phyloP scores from a whole-genome alignment of 2,329 filamentous ascomycete genomes.

The Exophiala viscosa region DNA sequence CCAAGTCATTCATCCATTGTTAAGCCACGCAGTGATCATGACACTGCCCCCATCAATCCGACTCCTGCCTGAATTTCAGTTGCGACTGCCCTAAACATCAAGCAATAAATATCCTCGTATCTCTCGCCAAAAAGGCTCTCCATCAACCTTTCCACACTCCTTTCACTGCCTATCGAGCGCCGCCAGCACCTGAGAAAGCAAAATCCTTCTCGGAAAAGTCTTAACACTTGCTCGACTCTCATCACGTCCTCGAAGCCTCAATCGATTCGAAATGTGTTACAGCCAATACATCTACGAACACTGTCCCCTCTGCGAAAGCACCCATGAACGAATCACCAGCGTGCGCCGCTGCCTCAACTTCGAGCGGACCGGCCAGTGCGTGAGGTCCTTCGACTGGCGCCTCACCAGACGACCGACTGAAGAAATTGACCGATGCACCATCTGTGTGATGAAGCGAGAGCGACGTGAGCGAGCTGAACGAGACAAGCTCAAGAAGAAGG shows the following conservation, averaged over 20 bases:
- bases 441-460: neutral
- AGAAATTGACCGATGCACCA: neutral
- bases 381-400: neutral
- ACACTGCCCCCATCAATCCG: too few species aligned
- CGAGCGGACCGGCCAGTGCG: neutral
- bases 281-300: constrained; percentile 7
- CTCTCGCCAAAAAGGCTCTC: too few species aligned
- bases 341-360: constrained; percentile 1
- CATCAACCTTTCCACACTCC: too few species aligned
- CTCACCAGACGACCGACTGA: neutral
- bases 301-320: constrained; percentile 3
- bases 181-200: too few species aligned
- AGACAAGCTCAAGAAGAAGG: neutral
- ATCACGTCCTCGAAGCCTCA: neutral
- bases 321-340: constrained; percentile 4
- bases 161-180: too few species aligned
- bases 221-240: neutral
- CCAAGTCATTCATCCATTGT: too few species aligned
- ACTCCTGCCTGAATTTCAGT: too few species aligned
- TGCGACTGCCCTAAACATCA: too few species aligned
- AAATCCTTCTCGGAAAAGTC: too few species aligned
- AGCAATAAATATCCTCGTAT: too few species aligned
- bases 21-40: too few species aligned
- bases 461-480: neutral
- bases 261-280: constrained; percentile 6